These are phyloP conservation scores for Amauroascus verrucosus DNA, from an alignment of 2,329 filamentous ascomycete genomes.

Conservation along the genomic window DNA sequence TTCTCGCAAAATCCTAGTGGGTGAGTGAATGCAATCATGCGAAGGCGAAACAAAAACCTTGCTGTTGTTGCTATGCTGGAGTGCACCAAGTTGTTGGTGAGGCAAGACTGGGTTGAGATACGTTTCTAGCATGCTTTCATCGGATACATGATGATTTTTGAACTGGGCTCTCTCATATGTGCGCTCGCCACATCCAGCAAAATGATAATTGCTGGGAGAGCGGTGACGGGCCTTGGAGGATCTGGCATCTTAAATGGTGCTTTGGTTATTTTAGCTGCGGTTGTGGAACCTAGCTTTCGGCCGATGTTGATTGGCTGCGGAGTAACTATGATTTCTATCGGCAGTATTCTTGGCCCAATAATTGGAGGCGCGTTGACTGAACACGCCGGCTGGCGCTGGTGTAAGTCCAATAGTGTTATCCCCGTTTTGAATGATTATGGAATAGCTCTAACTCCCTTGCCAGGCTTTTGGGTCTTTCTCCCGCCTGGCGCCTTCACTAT, in stretches of 20 bases:
- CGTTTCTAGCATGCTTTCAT: conserved; percentile 20
- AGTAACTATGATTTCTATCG: conserved; percentile 40
- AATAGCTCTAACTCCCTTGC: conserved; percentile 13
- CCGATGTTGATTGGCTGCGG: conserved; percentile 38
- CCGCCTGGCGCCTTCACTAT: conserved; percentile 6
- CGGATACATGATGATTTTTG: conserved; percentile 37
- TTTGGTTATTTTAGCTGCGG: conserved; percentile 38
- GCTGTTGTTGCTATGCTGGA: neutral
- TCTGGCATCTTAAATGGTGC: conserved; percentile 44
- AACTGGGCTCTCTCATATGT: conserved; percentile 40
- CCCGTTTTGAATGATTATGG: conserved; percentile 4
- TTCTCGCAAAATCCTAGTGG: too few relatives aligned
- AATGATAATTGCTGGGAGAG: conserved; percentile 44
- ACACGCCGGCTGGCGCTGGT: conserved; percentile 17
- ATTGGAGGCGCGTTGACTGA: conserved; percentile 18
- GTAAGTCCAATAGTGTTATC: neutral
- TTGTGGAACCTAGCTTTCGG: conserved; percentile 25
- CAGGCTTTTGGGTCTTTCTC: conserved; percentile 1
- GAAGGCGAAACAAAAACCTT: too few relatives aligned
- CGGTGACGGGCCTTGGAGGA: conserved; percentile 41
- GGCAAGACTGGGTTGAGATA: neutral
- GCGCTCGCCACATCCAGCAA: conserved; percentile 33
- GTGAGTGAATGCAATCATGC: too few relatives aligned
- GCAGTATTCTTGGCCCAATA: conserved; percentile 16
- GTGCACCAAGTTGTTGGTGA: neutral